Conservation (phyloP, 208 protist genomes). For the Leishmania lainsoni region DNA sequence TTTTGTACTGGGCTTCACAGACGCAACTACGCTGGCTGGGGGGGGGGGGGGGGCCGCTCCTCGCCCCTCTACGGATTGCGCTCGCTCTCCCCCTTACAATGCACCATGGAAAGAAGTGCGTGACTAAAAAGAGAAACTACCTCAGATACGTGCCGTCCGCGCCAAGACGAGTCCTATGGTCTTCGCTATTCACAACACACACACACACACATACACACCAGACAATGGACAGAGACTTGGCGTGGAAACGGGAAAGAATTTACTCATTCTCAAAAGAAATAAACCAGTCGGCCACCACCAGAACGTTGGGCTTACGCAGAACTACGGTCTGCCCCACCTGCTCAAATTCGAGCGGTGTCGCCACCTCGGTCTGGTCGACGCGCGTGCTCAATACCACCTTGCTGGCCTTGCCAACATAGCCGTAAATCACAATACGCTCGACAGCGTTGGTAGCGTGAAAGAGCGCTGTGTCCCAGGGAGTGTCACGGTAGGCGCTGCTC, state of each 20-base stretch:
- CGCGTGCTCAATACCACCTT: conserved; percentile 9
- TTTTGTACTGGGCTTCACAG: background rate
- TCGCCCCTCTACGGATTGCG: background rate
- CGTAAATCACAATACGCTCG: conserved; percentile 76
- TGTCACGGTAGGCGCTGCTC: conserved; percentile 17
- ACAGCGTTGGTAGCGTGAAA: conserved; percentile 43
- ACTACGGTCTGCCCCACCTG: conserved; percentile 52
- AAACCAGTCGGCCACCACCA: conserved; percentile 56
- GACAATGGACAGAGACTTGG: background rate
- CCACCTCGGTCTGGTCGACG: conserved; percentile 4
- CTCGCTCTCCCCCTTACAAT: background rate
- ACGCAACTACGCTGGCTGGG: background rate
- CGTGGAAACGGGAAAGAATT: background rate
- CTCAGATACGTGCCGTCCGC: background rate
- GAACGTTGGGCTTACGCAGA: conserved; percentile 62
- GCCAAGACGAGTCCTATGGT: background rate
- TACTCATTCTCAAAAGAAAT: conserved; percentile 54
- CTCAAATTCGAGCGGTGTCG: conserved; percentile 57
- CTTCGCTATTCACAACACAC: background rate
- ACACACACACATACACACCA: background rate
- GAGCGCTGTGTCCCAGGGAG: background rate
- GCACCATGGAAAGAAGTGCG: background rate
- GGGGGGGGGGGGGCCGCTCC: no score
- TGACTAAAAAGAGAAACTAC: background rate
- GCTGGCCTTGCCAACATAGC: conserved; percentile 39